Percentiles rank a stretch among this genome's conserved stretches.
phyloP scores from a whole-genome alignment of 805 yeast species.

The Metschnikowia colocasiae region DNA sequence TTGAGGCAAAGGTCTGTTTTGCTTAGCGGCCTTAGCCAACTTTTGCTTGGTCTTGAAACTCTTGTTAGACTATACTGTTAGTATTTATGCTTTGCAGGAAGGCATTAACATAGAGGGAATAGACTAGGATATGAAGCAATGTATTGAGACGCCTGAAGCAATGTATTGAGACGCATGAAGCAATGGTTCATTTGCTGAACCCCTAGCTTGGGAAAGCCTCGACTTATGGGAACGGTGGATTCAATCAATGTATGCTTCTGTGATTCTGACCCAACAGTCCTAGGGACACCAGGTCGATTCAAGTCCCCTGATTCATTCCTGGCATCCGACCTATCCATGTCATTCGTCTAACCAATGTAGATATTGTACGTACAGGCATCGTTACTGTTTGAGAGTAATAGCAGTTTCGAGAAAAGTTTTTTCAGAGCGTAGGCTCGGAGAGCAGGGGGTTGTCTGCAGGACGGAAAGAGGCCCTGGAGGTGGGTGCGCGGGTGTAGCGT shows the following conservation, averaged over 20 bases:
- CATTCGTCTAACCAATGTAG: neutral
- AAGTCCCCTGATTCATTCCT: no score
- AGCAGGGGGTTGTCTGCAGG: conserved; percentile 8
- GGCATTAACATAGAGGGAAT: no score
- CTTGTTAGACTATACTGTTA: conserved; percentile 72
- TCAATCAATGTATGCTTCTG: no score
- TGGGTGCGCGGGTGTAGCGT: neutral
- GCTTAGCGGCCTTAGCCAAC: conserved; percentile 98
- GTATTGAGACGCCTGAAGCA: no score
- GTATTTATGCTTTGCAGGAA: conserved; percentile 17
- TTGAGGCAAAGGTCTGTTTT: conserved; percentile 99
- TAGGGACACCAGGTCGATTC: no score
- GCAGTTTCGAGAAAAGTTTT: conserved; percentile 16
- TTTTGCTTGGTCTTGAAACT: conserved; percentile 96
- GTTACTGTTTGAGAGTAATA: conserved; percentile 16
- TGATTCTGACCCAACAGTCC: no score
- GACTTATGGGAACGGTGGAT: no score
- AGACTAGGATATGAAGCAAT: no score
- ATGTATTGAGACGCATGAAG: no score
- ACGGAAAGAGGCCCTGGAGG: neutral
- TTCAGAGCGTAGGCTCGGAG: conserved; percentile 10
- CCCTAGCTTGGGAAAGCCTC: no score
- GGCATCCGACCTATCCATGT: no score
- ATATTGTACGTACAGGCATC: conserved; percentile 42
- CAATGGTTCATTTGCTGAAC: no score